A percentile compares a stretch with the other conserved stretches of the same genome.
phyloP scores from a whole-genome alignment of 176 grass and related monocot species.

The barley (Hordeum vulgare) region MorexV3_pseudomolecules_assembly NC_058519.1:290148929-290149428 shows the following conservation, averaged over 20 bases:
- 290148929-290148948: no score
- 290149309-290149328: background rate
- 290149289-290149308: slow-evolving; percentile 40
- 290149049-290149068: background rate
- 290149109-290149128: slow-evolving; percentile 7
- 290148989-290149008: background rate
- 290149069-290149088: slow-evolving; percentile 11
- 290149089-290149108: slow-evolving; percentile 2
- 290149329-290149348: background rate
- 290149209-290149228: background rate
- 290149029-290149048: background rate
- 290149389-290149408: slow-evolving; percentile 22
- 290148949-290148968: no score
- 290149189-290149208: slow-evolving; percentile 6
- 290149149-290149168: slow-evolving; percentile 23
- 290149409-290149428: background rate
- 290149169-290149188: background rate
- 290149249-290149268: slow-evolving; percentile 30
- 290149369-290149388: slow-evolving; percentile 50
- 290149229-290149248: background rate
- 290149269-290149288: slow-evolving; percentile 12
- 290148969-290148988: no score
- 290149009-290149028: slow-evolving; percentile 35
- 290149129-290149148: no score
- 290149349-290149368: slow-evolving; percentile 23